Base-by-base conservation (phyloP, 108 stramenopile genomes). In the Skeletonema costatum region DNA sequence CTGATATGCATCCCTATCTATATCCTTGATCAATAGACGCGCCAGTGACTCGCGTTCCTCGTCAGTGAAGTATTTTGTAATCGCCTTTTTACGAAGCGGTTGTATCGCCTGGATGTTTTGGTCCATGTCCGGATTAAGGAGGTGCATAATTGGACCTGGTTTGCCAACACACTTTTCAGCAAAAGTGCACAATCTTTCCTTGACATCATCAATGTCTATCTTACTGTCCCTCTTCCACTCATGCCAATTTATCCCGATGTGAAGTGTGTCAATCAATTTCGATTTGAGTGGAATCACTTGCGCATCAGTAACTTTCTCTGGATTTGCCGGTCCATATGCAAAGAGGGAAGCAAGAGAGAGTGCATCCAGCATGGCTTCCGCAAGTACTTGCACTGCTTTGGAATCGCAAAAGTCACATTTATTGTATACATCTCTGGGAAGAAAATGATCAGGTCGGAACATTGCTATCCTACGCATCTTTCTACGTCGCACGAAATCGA, bases 401-500 rank as follows among this genome's bases (percentile, higher is more conserved):
- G 89, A 90, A 85, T 90, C 89, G 29, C 87, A 87, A 64, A 85
- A 81, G 69, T 86, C 73, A 53, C 89, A 90, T 72, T 87, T 73
- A 32, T 72, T 60, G 56, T 71, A 78, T 3, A 82, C 51, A 19
- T 82, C 81, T 10, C 25, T 32, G 12, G 66, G 51, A 33, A 88
- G 64, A 50, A 88, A 88, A 61, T 90, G 87, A 36, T 83, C 82
- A 0, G 89, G 85, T 63, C 84, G 74, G 41, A 90, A 90, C 30
- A 76, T 10, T 67, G 84, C 86, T 19, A 65, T 64, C 10, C 89
- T 77, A 30, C 65, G 36, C 32, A 90, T 32, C 33, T 81, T 73
- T 58, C 89, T 85, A 71, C 81, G 86, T 41, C 89, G 83, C 2
- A 90, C 87, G 21, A 71, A 88, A 60, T 88, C 83, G 61, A 87